phyloP scores from a whole-genome alignment of 139 green algal species.

The Tetraselmis striata region DNA sequence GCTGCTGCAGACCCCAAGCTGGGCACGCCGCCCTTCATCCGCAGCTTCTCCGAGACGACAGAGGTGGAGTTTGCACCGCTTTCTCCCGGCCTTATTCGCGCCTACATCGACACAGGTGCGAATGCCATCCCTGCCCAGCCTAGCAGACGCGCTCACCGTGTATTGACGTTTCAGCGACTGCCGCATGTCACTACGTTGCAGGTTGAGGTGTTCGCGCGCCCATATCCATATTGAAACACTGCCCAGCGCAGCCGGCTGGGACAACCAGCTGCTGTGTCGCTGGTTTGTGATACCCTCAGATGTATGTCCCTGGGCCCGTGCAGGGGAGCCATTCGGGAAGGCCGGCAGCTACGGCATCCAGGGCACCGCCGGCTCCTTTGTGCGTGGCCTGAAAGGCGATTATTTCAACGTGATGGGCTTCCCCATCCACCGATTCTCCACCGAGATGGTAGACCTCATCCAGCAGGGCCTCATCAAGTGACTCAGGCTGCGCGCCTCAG shows the following conservation, averaged over 20 bases:
- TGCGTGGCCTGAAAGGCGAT: neutral
- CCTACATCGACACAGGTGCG: constrained; percentile 12
- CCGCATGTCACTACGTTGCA: too few relatives aligned
- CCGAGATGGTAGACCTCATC: neutral
- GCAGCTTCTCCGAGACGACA: constrained; percentile 24
- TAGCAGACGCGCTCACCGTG: too few relatives aligned
- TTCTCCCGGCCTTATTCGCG: constrained; percentile 2
- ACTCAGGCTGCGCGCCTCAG: too few relatives aligned
- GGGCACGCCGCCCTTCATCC: neutral
- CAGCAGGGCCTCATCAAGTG: neutral
- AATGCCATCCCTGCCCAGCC: too few relatives aligned
- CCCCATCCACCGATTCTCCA: neutral
- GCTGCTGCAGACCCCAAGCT: constrained; percentile 3
- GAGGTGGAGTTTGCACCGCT: constrained; percentile 29
- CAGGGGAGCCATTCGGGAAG: constrained; percentile 29
- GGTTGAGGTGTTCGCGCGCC: too few relatives aligned
- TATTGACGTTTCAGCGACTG: too few relatives aligned
- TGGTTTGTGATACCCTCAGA: too few relatives aligned
- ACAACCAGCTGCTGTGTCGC: too few relatives aligned
- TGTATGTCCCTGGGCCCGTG: too few relatives aligned
- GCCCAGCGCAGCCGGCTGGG: too few relatives aligned
- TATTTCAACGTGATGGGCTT: constrained; percentile 5
- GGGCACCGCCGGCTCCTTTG: neutral
- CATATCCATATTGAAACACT: too few relatives aligned
- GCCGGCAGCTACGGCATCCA: constrained; percentile 33